Evolutionary conservation across 768 basidiomycete genomes (phyloP), one percentile per base, ranked within the genome.

Genomic region (Tephrocybe rancida): DNA sequence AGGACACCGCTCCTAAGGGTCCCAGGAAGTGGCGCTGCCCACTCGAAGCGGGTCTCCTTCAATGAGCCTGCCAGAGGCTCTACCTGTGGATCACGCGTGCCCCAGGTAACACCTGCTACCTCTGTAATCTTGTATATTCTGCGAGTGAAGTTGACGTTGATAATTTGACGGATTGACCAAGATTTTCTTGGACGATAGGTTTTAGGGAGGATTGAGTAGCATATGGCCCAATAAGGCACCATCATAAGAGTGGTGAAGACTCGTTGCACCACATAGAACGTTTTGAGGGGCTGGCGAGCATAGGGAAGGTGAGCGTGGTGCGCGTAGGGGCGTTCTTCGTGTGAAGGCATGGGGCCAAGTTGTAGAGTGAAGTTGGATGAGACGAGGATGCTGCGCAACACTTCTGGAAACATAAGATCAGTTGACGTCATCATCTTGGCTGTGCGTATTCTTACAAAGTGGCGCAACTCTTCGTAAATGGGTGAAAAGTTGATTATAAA

Each of bases 101-200:
- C 74, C 76, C 78, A 81, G 8, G 79, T 82, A 18, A 83, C 80
- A 22, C 81, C 81, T 30, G 81, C 81, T 14, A 80, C 75, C 58
- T 83, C 80, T 11, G 80, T 80, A 47, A 83, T 75, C 57, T 72
- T 76, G 72, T 71, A 80, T 10, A 83, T 76, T 30, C 81, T 73
- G 30, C 78, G 73, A 0, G 75, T 81, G 59, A 82, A 83, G 56
- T 78, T 76, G 59, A 81, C 78, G 50, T 76, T 69, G 57, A 83
- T 63, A 37, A 80, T 72, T 63, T 82, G 80, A 24, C 70, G 68
- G 35, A 83, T 55, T 8, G 73, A 74, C 80, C 81, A 83, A 0
- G 79, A 80, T 19, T 69, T 59, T 3, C 81, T 72, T n/a, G 81
- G 81, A 19, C 80, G 72, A 37, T 62, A 67, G 18, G 66, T 66